Conservation (phyloP, 2,329 filamentous ascomycete species). For the Fusarium sp. region DNA sequence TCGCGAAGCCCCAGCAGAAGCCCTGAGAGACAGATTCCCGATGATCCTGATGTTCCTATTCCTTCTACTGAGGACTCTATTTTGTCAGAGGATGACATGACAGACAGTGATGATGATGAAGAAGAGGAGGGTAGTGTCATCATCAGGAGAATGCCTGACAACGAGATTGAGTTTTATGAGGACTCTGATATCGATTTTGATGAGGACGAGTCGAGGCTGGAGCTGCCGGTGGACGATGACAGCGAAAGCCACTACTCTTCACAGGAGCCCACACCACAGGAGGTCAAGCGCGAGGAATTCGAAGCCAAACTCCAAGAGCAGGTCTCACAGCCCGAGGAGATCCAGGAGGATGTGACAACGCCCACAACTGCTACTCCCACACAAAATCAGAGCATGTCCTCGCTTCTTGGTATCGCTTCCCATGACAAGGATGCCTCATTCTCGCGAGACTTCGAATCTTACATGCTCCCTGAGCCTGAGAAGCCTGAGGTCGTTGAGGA, state of each 20-base stretch:
- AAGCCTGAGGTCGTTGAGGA: slow-evolving; percentile 51
- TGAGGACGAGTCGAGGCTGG: slow-evolving; percentile 73
- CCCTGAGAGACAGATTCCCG: slow-evolving; percentile 66
- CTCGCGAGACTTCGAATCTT: slow-evolving; percentile 59
- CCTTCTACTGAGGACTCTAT: slow-evolving; percentile 83
- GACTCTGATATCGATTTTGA: slow-evolving; percentile 55
- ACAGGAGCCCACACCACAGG: slow-evolving; percentile 40
- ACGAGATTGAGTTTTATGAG: slow-evolving; percentile 72
- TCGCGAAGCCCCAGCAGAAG: slow-evolving; percentile 59
- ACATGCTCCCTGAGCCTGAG: slow-evolving; percentile 59
- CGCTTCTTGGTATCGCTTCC: slow-evolving; percentile 55
- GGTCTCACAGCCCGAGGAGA: slow-evolving; percentile 27
- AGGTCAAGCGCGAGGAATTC: slow-evolving; percentile 31
- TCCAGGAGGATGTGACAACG: slow-evolving; percentile 63
- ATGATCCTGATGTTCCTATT: slow-evolving; percentile 91
- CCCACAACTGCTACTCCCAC: slow-evolving; percentile 58
- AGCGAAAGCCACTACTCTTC: slow-evolving; percentile 55
- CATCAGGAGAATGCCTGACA: slow-evolving; percentile 74
- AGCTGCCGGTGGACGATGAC: slow-evolving; percentile 60
- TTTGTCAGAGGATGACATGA: slow-evolving; percentile 53
- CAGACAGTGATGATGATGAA: slow-evolving; percentile 62
- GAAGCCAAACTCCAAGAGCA: slow-evolving; percentile 56
- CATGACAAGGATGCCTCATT: slow-evolving; percentile 55
- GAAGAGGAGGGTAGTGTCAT: slow-evolving; percentile 67
- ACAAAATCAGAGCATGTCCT: slow-evolving; percentile 40